Percentiles rank a stretch among this genome's conserved stretches.
Conservation (phyloP, 2,329 filamentous ascomycete genomes). For the Cryphonectria japonica region DNA sequence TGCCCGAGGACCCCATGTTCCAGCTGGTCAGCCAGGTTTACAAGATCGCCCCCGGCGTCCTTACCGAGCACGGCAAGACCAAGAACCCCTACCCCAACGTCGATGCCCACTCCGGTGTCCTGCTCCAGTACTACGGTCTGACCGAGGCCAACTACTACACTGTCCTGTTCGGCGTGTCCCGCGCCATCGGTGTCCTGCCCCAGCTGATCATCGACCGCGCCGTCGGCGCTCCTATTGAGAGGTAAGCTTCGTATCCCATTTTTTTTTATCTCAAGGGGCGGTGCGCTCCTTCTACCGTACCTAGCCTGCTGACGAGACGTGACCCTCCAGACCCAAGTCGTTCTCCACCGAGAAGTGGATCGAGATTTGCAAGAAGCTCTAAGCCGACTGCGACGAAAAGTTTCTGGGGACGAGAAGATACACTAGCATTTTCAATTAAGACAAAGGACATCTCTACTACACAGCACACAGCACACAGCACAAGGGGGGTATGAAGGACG, state of each 20-base stretch:
- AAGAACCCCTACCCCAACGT: constrained; percentile 99
- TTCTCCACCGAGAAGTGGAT: constrained; percentile 98
- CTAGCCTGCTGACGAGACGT: constrained; percentile 20
- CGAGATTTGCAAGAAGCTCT: constrained; percentile 92
- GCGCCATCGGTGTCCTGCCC: constrained; percentile 96
- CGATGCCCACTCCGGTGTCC: constrained; percentile 97
- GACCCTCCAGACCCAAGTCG: constrained; percentile 71
- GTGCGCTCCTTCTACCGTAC: neutral
- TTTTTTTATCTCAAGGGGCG: no score
- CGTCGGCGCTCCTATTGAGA: constrained; percentile 94
- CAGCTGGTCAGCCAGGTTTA: constrained; percentile 99
- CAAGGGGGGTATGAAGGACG: constrained; percentile 34
- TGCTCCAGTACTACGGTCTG: constrained; percentile 99
- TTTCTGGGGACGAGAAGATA: constrained; percentile 22
- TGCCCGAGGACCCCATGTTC: constrained; percentile 99
- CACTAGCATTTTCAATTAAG: constrained; percentile 32
- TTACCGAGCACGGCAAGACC: constrained; percentile 99
- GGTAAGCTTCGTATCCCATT: constrained; percentile 44
- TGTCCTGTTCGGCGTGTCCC: constrained; percentile 97
- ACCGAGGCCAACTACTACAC: constrained; percentile 99
- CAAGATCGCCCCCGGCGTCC: constrained; percentile 97
- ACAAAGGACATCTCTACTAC: constrained; percentile 34
- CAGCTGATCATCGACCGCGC: constrained; percentile 99
- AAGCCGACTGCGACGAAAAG: constrained; percentile 46
- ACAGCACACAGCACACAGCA: constrained; percentile 20